phyloP scores from a whole-genome alignment of 2,329 filamentous ascomycete species.

The Fusarium nanum region DNA sequence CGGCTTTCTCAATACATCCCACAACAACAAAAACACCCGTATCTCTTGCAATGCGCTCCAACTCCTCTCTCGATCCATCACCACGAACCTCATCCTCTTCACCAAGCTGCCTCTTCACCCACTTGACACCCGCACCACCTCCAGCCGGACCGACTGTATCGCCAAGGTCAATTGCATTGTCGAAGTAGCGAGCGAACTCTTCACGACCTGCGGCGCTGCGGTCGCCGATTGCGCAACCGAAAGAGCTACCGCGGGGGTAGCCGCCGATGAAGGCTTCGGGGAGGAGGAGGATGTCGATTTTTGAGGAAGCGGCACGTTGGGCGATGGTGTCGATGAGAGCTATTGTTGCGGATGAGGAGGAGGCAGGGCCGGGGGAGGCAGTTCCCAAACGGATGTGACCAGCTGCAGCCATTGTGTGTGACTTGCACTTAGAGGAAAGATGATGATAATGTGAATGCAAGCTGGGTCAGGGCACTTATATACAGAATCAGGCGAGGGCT shows the following conservation, averaged over 20 bases:
- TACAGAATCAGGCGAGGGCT: neutral
- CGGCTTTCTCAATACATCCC: conserved; percentile 82
- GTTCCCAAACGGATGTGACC: conserved; percentile 64
- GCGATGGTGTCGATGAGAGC: conserved; percentile 72
- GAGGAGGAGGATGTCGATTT: conserved; percentile 80
- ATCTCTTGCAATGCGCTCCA: conserved; percentile 80
- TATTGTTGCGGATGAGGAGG: conserved; percentile 70
- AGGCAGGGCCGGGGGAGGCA: conserved; percentile 64
- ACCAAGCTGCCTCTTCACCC: conserved; percentile 71
- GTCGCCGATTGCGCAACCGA: conserved; percentile 79
- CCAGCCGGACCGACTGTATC: conserved; percentile 71
- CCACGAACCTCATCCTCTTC: conserved; percentile 54
- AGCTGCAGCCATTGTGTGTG: conserved; percentile 24
- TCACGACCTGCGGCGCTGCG: conserved; percentile 78
- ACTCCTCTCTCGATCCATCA: conserved; percentile 77
- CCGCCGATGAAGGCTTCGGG: conserved; percentile 94
- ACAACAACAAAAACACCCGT: conserved; percentile 85
- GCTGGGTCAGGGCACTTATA: neutral
- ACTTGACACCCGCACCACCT: conserved; percentile 77
- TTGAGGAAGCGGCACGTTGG: conserved; percentile 66
- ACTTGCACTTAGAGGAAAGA: too few species aligned
- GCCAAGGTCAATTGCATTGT: conserved; percentile 82
- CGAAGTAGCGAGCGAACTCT: conserved; percentile 85
- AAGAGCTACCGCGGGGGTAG: conserved; percentile 84
- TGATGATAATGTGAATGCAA: neutral